Evolutionary conservation across 1,284 basidiomycete species (phyloP).

Genomic region (Irpex sp.): DNA sequence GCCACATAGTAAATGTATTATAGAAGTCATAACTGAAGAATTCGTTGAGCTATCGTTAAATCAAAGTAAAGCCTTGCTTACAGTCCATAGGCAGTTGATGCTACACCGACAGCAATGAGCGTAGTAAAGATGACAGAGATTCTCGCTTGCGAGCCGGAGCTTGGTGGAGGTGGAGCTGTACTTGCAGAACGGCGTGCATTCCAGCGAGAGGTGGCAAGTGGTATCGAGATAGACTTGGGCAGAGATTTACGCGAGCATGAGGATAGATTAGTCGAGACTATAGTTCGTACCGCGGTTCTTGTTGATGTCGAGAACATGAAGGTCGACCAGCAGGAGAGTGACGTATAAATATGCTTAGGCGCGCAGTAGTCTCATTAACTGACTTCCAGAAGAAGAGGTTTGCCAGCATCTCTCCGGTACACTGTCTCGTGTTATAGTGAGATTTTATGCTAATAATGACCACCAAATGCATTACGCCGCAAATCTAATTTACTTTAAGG

Average conservation of each 20-base stretch:
- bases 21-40: constrained; percentile 60
- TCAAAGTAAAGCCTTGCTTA: constrained; percentile 30
- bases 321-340: not conserved
- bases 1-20: constrained; percentile 61
- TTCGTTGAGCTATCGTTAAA: constrained; percentile 4
- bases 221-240: not conserved
- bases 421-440: not conserved
- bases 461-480: not conserved
- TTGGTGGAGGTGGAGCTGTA: constrained; percentile 8
- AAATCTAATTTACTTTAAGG: not conserved
- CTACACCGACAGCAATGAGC: constrained; percentile 45
- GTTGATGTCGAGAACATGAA: not conserved
- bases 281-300: not conserved
- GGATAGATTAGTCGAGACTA: not conserved
- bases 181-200: not conserved
- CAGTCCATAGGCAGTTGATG: constrained; percentile 52
- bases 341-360: not conserved
- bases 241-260: not conserved
- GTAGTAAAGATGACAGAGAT: constrained; percentile 45
- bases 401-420: not conserved
- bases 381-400: not conserved
- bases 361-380: not conserved
- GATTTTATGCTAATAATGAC: not conserved
- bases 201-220: not conserved
- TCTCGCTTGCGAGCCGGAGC: constrained; percentile 16